A percentile compares a stretch with the other conserved stretches of the same genome.
phyloP scores from a whole-genome alignment of 257 asterid species.

The Solanum verrucosum region DNA sequence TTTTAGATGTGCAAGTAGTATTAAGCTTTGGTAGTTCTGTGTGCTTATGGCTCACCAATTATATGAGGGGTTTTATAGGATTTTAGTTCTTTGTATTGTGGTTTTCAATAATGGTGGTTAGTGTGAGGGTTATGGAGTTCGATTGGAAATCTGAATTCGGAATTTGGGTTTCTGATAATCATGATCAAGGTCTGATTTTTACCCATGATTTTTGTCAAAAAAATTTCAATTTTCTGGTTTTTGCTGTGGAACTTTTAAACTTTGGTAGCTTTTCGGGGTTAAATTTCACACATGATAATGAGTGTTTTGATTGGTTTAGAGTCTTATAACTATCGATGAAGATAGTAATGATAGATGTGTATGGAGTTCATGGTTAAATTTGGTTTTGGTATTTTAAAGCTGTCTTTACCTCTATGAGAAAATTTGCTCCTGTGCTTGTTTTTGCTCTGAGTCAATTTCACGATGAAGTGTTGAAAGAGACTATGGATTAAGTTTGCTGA shows the following conservation, averaged over 20 bases:
- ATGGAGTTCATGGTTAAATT: background rate
- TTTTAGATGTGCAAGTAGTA: background rate
- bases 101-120: background rate
- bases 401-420: background rate
- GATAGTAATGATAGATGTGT: background rate
- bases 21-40: background rate
- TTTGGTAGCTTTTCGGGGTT: background rate
- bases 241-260: background rate
- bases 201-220: background rate
- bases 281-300: background rate
- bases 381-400: background rate
- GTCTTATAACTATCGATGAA: background rate
- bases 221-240: background rate
- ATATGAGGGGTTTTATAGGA: background rate
- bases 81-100: background rate
- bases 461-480: background rate
- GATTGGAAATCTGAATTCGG: background rate
- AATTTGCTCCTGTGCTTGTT: background rate
- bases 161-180: constrained; percentile 5
- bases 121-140: background rate
- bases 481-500: background rate
- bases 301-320: background rate
- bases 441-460: background rate
- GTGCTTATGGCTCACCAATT: background rate
- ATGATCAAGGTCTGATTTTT: constrained; percentile 24